A percentile compares a stretch with the other conserved stretches of the same genome.
These are phyloP conservation scores for Tremellales sp. DNA, from an alignment of 1,284 basidiomycete species.

Conservation along the genomic window DNA sequence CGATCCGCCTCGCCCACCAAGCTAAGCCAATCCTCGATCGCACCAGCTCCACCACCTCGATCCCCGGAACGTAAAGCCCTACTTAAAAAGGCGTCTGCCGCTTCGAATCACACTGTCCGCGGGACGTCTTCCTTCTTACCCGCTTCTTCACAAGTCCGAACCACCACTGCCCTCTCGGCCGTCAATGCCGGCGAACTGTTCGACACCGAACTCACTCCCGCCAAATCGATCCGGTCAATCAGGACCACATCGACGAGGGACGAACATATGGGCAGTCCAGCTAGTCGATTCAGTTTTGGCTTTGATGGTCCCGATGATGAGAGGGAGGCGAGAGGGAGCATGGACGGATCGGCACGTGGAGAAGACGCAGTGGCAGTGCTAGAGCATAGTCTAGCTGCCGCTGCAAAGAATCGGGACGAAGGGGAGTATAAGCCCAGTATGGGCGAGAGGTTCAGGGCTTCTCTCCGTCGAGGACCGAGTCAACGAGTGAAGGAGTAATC, in stretches of 20 bases:
- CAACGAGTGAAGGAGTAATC: constrained; percentile 15
- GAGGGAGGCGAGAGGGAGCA: background rate
- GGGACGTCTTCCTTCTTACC: constrained; percentile 15
- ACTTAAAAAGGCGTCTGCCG: constrained; percentile 23
- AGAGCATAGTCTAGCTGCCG: constrained; percentile 11
- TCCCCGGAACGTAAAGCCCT: constrained; percentile 10
- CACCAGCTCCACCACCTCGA: background rate
- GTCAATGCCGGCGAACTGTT: constrained; percentile 14
- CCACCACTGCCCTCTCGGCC: constrained; percentile 20
- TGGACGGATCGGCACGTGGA: background rate
- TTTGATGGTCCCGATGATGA: background rate
- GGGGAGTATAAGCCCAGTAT: constrained; percentile 9
- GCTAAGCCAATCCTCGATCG: background rate
- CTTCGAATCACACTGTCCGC: constrained; percentile 26
- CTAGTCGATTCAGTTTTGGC: background rate
- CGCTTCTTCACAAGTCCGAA: constrained; percentile 5
- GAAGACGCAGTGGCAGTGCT: constrained; percentile 11
- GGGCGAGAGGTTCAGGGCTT: constrained; percentile 13
- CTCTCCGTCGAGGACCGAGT: constrained; percentile 6
- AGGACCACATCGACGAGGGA: background rate
- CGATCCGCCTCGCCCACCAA: background rate
- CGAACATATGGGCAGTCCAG: background rate
- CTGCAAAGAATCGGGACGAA: constrained; percentile 10
- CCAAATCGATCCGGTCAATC: background rate
- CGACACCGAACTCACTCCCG: background rate